Conservation (phyloP, 2,329 filamentous ascomycete species). For the Sphaerulina musiva region DNA sequence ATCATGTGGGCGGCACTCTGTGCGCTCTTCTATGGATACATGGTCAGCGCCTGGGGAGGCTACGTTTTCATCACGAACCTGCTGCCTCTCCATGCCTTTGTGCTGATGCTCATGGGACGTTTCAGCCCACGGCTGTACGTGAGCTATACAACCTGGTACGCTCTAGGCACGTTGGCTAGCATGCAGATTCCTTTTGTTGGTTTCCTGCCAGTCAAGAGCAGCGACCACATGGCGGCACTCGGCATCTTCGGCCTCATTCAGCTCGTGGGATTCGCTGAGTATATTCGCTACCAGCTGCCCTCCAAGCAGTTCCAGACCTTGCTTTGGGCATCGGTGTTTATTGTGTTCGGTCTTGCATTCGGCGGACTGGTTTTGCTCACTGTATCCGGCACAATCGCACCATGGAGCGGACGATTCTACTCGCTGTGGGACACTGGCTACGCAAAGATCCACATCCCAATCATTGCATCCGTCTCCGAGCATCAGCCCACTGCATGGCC, state of each 20-base stretch:
- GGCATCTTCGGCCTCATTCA: constrained; percentile 95
- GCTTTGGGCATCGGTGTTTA: constrained; percentile 66
- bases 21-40: constrained; percentile 97
- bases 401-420: constrained; percentile 98
- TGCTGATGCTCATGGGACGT: constrained; percentile 91
- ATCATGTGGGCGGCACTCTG: constrained; percentile 94
- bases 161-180: constrained; percentile 87
- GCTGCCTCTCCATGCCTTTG: constrained; percentile 87
- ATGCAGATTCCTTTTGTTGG: constrained; percentile 99
- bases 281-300: constrained; percentile 77
- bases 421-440: constrained; percentile 98
- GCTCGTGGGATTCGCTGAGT: constrained; percentile 86
- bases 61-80: constrained; percentile 99
- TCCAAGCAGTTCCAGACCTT: constrained; percentile 92
- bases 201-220: constrained; percentile 91
- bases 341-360: constrained; percentile 66
- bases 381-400: constrained; percentile 83
- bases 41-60: constrained; percentile 99
- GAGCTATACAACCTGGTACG: constrained; percentile 97
- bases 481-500: constrained; percentile 99
- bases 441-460: constrained; percentile 98
- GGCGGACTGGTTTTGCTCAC: constrained; percentile 75
- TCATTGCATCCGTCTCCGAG: constrained; percentile 98
- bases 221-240: constrained; percentile 95
- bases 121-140: constrained; percentile 94